Percentiles rank a stretch among this genome's conserved stretches.
Evolutionary conservation across 1,139 yeast genomes (phyloP).

Genomic region (Suhomyces ambrosiae): DNA sequence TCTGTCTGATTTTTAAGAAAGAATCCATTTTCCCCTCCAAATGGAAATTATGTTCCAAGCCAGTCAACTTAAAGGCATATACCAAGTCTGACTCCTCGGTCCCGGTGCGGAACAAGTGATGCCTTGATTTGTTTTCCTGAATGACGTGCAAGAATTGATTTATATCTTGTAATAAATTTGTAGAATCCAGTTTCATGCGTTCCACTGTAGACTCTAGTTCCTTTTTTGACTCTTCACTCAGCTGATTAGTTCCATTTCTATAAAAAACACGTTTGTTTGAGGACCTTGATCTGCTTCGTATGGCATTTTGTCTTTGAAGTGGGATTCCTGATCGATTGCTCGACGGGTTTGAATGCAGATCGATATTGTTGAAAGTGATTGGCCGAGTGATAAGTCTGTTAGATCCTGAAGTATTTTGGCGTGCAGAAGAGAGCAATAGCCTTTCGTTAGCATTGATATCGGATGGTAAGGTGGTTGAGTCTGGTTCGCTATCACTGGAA

Average conservation of each 20-base stretch:
- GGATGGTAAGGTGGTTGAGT: constrained; percentile 4
- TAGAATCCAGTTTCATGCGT: constrained; percentile 7
- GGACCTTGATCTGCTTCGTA: constrained; percentile 10
- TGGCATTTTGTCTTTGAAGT: constrained; percentile 20
- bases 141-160: constrained; percentile 1
- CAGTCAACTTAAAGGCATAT: constrained; percentile 10
- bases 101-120: constrained; percentile 3
- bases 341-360: background rate
- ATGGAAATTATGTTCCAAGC: constrained; percentile 12
- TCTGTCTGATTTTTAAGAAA: constrained; percentile 8
- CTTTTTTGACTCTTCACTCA: constrained; percentile 7
- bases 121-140: background rate
- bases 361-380: constrained; percentile 6
- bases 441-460: constrained; percentile 21
- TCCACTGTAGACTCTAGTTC: constrained; percentile 8
- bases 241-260: constrained; percentile 2
- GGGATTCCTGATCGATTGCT: constrained; percentile 13
- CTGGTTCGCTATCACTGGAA: constrained; percentile 11
- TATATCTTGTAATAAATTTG: constrained; percentile 3
- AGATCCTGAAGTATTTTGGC: constrained; percentile 23
- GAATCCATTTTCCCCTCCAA: constrained; percentile 11
- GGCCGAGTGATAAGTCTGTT: constrained; percentile 13
- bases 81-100: constrained; percentile 5
- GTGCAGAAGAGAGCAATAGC: constrained; percentile 31
- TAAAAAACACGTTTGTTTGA: constrained; percentile 12